Percentiles rank a stretch among this genome's conserved stretches.
Evolutionary conservation across 2,329 filamentous ascomycete species (phyloP).

Genomic region (Graphium sp.): DNA sequence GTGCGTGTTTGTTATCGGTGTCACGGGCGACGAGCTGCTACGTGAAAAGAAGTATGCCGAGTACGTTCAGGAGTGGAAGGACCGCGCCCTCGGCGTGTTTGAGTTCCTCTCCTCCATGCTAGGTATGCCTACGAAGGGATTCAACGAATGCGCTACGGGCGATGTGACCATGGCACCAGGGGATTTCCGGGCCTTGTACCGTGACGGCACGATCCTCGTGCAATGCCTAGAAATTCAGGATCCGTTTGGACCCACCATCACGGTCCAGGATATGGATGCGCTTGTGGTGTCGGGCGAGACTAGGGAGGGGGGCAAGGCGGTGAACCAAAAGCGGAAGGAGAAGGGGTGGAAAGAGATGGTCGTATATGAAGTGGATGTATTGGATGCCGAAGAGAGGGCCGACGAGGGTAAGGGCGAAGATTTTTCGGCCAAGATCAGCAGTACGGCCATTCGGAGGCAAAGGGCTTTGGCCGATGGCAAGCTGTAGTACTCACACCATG

Average conservation of each 20-base stretch:
- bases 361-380: conserved; percentile 77
- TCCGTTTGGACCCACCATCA: conserved; percentile 79
- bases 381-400: conserved; percentile 46
- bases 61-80: conserved; percentile 64
- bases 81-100: conserved; percentile 51
- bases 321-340: conserved; percentile 67
- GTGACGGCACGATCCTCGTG: conserved; percentile 43
- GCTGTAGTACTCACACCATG: no score
- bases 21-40: conserved; percentile 76
- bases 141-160: no score
- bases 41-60: conserved; percentile 79
- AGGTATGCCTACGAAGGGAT: conserved; percentile 20
- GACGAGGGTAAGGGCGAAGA: conserved; percentile 26
- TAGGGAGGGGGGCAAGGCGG: conserved; percentile 60
- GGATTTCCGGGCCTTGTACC: conserved; percentile 32
- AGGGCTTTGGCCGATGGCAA: conserved; percentile 17
- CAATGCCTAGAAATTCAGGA: conserved; percentile 78
- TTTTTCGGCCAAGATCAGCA: conserved; percentile 79
- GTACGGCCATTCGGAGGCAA: conserved; percentile 58
- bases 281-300: conserved; percentile 85
- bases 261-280: conserved; percentile 59
- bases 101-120: conserved; percentile 55
- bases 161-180: conserved; percentile 10
- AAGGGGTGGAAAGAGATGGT: conserved; percentile 62
- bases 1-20: conserved; percentile 59